A percentile compares a stretch with the other conserved stretches of the same genome.
phyloP scores from a whole-genome alignment of 164 flowering plant species.

The Euptelea pleiosperma region DNA sequence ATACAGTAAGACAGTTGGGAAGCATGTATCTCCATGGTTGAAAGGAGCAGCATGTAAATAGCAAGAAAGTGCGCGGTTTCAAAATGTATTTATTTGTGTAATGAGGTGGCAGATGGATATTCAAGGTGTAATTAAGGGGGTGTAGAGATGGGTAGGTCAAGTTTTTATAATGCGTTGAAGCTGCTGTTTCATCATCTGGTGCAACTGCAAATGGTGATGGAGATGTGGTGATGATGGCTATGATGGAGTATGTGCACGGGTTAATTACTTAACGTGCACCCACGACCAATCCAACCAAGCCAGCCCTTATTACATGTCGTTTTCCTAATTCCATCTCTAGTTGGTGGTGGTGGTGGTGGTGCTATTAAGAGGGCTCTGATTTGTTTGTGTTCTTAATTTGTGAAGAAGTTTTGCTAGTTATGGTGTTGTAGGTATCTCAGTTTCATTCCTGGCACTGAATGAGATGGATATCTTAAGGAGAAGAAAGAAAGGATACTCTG shows the following conservation, averaged over 20 bases:
- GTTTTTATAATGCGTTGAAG: constrained; percentile 40
- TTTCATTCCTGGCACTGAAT: constrained; percentile 40
- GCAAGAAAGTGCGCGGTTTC: too few relatives aligned
- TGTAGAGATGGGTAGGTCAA: constrained; percentile 53
- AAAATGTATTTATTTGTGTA: constrained; percentile 37
- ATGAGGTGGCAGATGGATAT: constrained; percentile 48
- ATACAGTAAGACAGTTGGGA: neutral
- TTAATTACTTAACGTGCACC: constrained; percentile 40
- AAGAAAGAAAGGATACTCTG: constrained; percentile 11
- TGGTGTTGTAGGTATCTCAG: constrained; percentile 25
- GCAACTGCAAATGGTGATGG: constrained; percentile 25
- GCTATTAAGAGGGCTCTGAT: constrained; percentile 24
- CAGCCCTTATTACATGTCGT: constrained; percentile 15
- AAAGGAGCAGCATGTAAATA: too few relatives aligned
- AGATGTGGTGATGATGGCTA: constrained; percentile 34
- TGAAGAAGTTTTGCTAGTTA: constrained; percentile 22
- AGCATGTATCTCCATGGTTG: too few relatives aligned
- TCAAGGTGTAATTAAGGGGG: constrained; percentile 34
- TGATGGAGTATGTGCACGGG: constrained; percentile 17
- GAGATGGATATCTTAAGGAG: constrained; percentile 22
- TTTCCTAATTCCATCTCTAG: constrained; percentile 18
- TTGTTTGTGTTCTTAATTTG: constrained; percentile 9
- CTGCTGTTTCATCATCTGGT: constrained; percentile 15
- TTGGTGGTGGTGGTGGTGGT: constrained; percentile 18
- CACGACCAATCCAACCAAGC: constrained; percentile 15